Conservation (phyloP, 306 rosid genomes). For the Carpinus viminea region DNA sequence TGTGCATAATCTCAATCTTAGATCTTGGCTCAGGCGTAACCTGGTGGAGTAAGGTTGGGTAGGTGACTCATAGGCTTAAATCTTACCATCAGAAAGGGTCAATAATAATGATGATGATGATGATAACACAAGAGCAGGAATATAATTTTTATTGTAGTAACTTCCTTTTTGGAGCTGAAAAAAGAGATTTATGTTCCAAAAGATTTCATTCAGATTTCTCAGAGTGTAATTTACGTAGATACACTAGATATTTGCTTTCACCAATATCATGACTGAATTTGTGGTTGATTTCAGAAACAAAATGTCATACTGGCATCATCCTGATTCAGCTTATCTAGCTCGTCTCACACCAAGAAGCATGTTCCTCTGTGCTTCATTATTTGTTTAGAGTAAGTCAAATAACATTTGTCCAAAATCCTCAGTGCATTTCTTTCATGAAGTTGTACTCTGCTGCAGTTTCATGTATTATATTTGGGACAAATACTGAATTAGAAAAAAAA, state of each 20-base stretch:
- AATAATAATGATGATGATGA: background rate
- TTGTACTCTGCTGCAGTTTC: slow-evolving; percentile 28
- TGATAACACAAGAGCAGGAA: background rate
- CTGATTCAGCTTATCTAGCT: slow-evolving; percentile 16
- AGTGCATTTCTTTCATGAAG: slow-evolving; percentile 4
- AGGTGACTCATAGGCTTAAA: background rate
- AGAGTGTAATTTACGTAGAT: slow-evolving; percentile 7
- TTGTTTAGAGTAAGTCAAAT: slow-evolving; percentile 23
- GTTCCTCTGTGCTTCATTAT: slow-evolving; percentile 28
- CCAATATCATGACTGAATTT: background rate
- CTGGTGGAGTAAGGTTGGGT: background rate
- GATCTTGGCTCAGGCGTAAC: background rate
- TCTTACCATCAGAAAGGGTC: background rate
- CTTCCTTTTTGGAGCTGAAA: background rate
- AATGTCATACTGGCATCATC: slow-evolving; percentile 10
- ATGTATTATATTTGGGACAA: slow-evolving; percentile 15
- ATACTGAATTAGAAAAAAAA: slow-evolving; percentile 8
- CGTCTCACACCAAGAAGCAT: slow-evolving; percentile 20
- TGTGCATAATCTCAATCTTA: too few species aligned
- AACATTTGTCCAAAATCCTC: slow-evolving; percentile 16
- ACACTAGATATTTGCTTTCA: background rate
- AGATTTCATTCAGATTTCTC: background rate
- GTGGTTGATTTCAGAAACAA: background rate
- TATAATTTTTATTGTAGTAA: too few species aligned
- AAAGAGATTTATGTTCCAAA: background rate